Percentiles rank a stretch among this genome's conserved stretches.
phyloP scores from a whole-genome alignment of 768 basidiomycete species.

The Auricularia heimuer region DNA sequence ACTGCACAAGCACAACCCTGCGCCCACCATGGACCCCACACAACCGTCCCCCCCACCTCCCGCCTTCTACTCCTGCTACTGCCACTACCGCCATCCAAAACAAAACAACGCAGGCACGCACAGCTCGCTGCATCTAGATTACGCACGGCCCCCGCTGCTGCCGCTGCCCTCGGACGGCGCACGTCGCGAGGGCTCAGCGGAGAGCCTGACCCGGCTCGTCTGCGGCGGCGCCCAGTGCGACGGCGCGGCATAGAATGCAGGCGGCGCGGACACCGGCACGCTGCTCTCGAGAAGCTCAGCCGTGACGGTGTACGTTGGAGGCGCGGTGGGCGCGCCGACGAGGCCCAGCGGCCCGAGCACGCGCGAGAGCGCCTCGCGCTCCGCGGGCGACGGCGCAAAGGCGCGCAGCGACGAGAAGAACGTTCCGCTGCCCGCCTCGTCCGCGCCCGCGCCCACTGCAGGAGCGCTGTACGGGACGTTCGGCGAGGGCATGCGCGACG shows the following conservation, averaged over 20 bases:
- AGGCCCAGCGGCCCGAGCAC: slow-evolving; percentile 38
- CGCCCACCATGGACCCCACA: not conserved
- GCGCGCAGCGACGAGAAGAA: slow-evolving; percentile 52
- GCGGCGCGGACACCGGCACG: not conserved
- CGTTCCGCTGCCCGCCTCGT: slow-evolving; percentile 11
- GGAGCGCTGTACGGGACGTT: slow-evolving; percentile 17
- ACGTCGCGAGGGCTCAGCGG: not conserved
- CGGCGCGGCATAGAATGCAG: not conserved
- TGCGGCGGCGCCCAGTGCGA: not conserved
- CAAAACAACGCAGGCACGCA: not conserved
- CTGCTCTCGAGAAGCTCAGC: not conserved
- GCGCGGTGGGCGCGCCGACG: not conserved
- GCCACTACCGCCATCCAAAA: not conserved
- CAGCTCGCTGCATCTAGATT: not conserved
- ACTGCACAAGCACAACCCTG: not conserved
- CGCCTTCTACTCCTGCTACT: not conserved
- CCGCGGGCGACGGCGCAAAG: slow-evolving; percentile 80
- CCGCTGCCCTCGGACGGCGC: not conserved
- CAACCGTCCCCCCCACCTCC: not conserved
- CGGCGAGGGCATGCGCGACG: slow-evolving; percentile 9
- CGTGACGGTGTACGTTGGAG: not conserved
- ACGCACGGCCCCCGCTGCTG: not conserved
- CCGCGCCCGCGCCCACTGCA: slow-evolving; percentile 12
- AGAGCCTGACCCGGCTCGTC: not conserved
- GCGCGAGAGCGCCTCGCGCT: slow-evolving; percentile 75